These are phyloP conservation scores for Decorospora gaudefroyi DNA, from an alignment of 2,329 filamentous ascomycete genomes.

Conservation along the genomic window DNA sequence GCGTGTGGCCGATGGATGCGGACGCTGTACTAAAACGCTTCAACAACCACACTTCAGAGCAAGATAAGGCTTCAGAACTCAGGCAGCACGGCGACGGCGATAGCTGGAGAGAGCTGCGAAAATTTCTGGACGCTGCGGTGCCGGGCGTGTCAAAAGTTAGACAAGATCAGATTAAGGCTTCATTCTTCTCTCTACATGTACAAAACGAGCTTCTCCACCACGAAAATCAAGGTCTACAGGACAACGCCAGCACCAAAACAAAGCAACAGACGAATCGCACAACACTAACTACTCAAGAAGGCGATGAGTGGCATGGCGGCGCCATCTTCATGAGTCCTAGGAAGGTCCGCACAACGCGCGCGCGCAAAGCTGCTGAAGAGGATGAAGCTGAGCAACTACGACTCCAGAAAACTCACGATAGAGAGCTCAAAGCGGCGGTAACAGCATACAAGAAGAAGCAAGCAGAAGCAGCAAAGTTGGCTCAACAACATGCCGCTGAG, in stretches of 20 bases:
- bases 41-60: not conserved
- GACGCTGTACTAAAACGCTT: conserved; percentile 5
- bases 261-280: too few species aligned
- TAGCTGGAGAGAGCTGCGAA: too few species aligned
- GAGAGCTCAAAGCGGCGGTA: conserved; percentile 32
- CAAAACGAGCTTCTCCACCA: too few species aligned
- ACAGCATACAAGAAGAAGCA: not conserved
- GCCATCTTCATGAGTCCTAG: not conserved
- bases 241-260: too few species aligned
- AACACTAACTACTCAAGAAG: not conserved
- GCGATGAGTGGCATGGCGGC: not conserved
- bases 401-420: not conserved
- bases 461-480: not conserved
- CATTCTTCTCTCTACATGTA: too few species aligned
- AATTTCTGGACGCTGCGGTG: too few species aligned
- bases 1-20: conserved; percentile 2
- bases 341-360: too few species aligned
- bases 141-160: too few species aligned
- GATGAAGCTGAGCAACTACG: not conserved
- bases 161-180: too few species aligned
- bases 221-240: too few species aligned
- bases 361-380: not conserved
- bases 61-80: conserved; percentile 1
- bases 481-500: not conserved
- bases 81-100: not conserved